Percentiles rank a stretch among this genome's conserved stretches.
These are phyloP conservation scores for Suhomyces wounanorum DNA, from an alignment of 1,139 yeast genomes.

Conservation along the genomic window DNA sequence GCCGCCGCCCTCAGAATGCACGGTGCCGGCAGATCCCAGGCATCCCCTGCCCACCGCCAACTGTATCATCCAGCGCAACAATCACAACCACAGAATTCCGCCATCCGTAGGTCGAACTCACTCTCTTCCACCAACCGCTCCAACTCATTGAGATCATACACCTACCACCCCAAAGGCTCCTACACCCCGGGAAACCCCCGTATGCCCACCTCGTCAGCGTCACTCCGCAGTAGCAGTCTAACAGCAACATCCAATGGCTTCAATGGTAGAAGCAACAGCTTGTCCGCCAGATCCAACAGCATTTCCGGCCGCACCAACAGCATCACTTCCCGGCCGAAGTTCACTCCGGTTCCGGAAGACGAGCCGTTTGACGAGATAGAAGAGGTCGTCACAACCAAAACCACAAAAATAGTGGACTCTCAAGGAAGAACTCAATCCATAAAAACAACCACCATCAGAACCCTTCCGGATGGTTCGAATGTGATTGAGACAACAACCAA, in stretches of 20 bases:
- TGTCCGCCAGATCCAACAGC: background rate
- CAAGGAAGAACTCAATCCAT: conserved; percentile 46
- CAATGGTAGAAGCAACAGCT: background rate
- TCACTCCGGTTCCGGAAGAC: conserved; percentile 16
- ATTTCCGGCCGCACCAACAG: conserved; percentile 20
- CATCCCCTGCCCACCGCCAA: conserved; percentile 10
- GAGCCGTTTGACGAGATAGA: conserved; percentile 19
- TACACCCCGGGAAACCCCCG: conserved; percentile 35
- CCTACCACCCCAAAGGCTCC: conserved; percentile 46
- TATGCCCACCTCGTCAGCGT: conserved; percentile 25
- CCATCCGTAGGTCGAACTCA: conserved; percentile 18
- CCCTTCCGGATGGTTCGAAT: conserved; percentile 48
- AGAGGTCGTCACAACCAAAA: conserved; percentile 42
- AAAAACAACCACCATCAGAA: conserved; percentile 45
- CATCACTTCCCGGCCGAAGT: conserved; percentile 17
- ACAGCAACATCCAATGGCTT: conserved; percentile 20
- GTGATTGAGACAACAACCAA: conserved; percentile 49
- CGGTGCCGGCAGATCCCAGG: conserved; percentile 8
- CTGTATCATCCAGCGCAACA: conserved; percentile 8
- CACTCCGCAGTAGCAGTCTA: conserved; percentile 24
- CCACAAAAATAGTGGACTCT: conserved; percentile 47
- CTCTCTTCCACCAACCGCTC: conserved; percentile 23
- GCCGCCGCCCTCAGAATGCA: conserved; percentile 44
- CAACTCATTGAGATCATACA: conserved; percentile 38
- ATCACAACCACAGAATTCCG: conserved; percentile 9